Evolutionary conservation across 345 rosid species (phyloP), one percentile per base, ranked within the genome.

Genomic region (Boechera divaricarpa): DNA sequence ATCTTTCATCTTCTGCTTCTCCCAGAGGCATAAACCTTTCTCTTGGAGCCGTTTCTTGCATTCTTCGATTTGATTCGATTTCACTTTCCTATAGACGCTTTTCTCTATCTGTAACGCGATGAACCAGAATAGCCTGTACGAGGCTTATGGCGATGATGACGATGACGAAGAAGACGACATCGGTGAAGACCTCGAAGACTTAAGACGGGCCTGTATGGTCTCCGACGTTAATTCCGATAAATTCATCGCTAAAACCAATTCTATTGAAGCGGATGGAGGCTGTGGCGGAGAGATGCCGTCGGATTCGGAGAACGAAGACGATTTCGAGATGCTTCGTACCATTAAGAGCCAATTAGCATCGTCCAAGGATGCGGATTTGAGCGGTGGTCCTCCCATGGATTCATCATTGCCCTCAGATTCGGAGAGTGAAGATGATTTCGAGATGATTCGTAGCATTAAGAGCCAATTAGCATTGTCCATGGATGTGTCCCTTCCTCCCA

Each of bases 161-260:
- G 88, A 79, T 4, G 84, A 70, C 53, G 89, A 74, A 54, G 86
- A 74, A 49, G 87, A 83, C 39, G 87, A 73, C 31, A 86, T 95
- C 28, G 81, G 77, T 2, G 92, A 89, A 60, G 98, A 90, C 81
- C 70, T 92, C 83, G 98, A 92, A 72, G 93, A 92, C 28, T 79
- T 94, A 58, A 80, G 90, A 76, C 88, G 82, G 56, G 98, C 97
- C 51, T 94, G 91, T 80, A 55, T 82, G 11, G 67, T 82, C 11
- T 31, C 93, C 16, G 93, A 88, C 29, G 39, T 89, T 18, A 82
- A 85, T 83, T 73, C 81, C 64, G 64, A 82, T 49, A 79, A 71
- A n/a, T 13, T 11, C 12, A 52, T 73, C 8, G 8, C 67, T 2
- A 63, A 66, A 67, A 6, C 73, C 36, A 32, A 21, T 26, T 53